A percentile compares a stretch with the other conserved stretches of the same genome.
Evolutionary conservation across 176 grass and related monocot genomes (phyloP).

Genomic region (Carex parvula): DNA sequence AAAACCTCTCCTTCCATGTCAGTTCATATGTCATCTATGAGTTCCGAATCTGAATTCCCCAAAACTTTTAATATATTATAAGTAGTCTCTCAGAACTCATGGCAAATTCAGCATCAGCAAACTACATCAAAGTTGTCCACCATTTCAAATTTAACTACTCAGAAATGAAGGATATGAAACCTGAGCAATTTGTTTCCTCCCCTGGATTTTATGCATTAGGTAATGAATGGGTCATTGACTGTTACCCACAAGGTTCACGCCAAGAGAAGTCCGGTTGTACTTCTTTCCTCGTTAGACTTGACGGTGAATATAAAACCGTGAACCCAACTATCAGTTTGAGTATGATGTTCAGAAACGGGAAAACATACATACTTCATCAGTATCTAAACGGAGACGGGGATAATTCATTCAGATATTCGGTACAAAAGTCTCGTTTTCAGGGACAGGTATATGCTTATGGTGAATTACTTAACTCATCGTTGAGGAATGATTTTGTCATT

Average conservation of each 20-base stretch:
- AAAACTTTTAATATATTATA: neutral
- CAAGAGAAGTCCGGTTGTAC: neutral
- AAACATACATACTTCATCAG: neutral
- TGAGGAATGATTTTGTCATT: neutral
- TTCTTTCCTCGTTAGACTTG: neutral
- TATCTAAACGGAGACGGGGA: too few relatives aligned
- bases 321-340: neutral
- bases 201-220: neutral
- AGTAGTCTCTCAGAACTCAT: neutral
- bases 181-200: neutral
- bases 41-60: neutral
- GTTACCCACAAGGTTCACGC: too few relatives aligned
- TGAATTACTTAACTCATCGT: neutral
- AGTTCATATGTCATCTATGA: too few relatives aligned
- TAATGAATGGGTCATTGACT: neutral
- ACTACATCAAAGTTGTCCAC: constrained; percentile 5
- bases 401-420: neutral
- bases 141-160: constrained; percentile 14
- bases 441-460: neutral
- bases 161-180: neutral
- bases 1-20: neutral
- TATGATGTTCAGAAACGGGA: neutral
- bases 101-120: neutral
- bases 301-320: neutral
- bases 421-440: neutral